phyloP scores from a whole-genome alignment of 2,329 filamentous ascomycete species.

The Cladosporium sp. region DNA sequence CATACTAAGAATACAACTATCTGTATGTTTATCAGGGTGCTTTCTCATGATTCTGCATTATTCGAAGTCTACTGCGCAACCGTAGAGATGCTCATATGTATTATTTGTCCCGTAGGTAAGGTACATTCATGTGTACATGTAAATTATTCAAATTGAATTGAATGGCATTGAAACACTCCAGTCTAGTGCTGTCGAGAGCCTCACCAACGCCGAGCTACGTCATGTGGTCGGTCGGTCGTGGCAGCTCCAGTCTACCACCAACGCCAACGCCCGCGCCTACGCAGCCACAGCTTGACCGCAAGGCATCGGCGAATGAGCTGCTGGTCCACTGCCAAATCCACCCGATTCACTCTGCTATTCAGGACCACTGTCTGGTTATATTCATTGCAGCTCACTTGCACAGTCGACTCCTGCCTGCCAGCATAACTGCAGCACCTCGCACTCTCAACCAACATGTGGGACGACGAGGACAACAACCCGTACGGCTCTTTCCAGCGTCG shows the following conservation, averaged over 20 bases:
- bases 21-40: too few relatives aligned
- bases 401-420: neutral
- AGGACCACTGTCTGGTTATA: neutral
- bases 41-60: too few relatives aligned
- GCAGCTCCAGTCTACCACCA: neutral
- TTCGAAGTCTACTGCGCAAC: too few relatives aligned
- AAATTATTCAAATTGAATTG: too few relatives aligned
- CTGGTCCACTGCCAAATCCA: neutral
- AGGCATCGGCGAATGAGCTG: conserved; percentile 8
- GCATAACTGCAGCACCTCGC: neutral
- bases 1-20: too few relatives aligned
- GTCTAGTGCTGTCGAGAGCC: too few relatives aligned
- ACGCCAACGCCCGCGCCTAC: neutral
- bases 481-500: conserved; percentile 91
- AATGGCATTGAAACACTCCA: too few relatives aligned
- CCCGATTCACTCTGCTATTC: neutral
- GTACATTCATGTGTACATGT: too few relatives aligned
- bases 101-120: too few relatives aligned
- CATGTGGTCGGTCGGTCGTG: neutral
- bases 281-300: conserved; percentile 4
- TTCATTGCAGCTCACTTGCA: neutral
- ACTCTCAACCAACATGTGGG: conserved; percentile 67
- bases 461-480: conserved; percentile 98
- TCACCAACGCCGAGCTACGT: neutral
- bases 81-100: too few relatives aligned